Conservation (phyloP, 2,329 filamentous ascomycete genomes). For the Alternaria sp. region DNA sequence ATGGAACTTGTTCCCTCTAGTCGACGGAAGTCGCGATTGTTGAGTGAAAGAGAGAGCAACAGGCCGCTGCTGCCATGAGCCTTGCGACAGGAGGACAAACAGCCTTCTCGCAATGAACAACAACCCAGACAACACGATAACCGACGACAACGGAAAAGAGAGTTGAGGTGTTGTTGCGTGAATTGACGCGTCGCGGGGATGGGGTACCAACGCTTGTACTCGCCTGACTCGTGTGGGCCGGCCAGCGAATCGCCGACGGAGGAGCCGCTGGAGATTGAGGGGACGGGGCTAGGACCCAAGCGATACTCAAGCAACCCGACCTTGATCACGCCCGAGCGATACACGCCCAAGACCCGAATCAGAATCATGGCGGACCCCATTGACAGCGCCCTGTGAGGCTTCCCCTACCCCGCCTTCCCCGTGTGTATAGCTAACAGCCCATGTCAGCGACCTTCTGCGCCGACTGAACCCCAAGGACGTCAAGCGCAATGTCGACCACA, state of each 20-base stretch:
- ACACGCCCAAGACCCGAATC: neutral
- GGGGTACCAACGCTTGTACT: conserved; percentile 10
- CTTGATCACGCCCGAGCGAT: conserved; percentile 21
- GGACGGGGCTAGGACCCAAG: conserved; percentile 24
- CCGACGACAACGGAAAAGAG: neutral
- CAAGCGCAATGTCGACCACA: conserved; percentile 81
- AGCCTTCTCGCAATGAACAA: neutral
- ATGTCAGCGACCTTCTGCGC: conserved; percentile 87
- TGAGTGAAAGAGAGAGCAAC: neutral
- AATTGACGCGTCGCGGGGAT: conserved; percentile 14
- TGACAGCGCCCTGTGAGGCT: conserved; percentile 75
- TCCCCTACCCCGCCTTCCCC: neutral
- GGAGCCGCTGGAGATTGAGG: conserved; percentile 23
- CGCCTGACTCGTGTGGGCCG: conserved; percentile 29
- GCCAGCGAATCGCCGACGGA: conserved; percentile 20
- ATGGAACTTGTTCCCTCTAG: too few relatives aligned
- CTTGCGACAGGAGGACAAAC: neutral
- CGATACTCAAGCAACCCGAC: conserved; percentile 18
- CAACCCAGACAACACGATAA: neutral
- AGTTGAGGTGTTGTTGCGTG: conserved; percentile 12
- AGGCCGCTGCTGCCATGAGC: neutral
- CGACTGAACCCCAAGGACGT: conserved; percentile 96
- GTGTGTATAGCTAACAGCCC: conserved; percentile 14
- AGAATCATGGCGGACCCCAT: conserved; percentile 46
- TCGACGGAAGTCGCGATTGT: neutral